Evolutionary conservation across 2,329 filamentous ascomycete genomes (phyloP).

Genomic region (Fusarium caatingaense): DNA sequence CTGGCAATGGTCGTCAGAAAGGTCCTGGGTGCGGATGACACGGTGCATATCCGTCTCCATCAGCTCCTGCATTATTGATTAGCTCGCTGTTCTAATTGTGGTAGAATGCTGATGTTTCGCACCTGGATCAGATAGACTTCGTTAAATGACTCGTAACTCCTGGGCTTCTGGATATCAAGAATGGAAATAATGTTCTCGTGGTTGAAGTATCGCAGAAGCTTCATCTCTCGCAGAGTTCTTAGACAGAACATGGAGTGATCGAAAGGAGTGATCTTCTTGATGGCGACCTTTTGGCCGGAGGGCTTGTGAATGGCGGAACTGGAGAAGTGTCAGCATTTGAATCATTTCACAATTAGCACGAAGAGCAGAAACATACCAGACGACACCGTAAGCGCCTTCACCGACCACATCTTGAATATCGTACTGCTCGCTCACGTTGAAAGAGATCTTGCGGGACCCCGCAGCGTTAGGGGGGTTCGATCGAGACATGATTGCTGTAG

Average conservation of each 20-base stretch:
- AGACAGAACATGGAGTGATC: constrained; percentile 99
- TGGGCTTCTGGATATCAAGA: constrained; percentile 97
- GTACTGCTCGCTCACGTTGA: constrained; percentile 99
- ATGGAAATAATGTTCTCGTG: constrained; percentile 99
- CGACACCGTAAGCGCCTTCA: constrained; percentile 97
- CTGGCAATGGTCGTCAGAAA: constrained; percentile 99
- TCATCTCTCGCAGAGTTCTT: constrained; percentile 97
- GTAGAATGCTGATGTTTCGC: constrained; percentile 45
- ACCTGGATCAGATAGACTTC: constrained; percentile 99
- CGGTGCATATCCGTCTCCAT: constrained; percentile 99
- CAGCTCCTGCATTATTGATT: constrained; percentile 72
- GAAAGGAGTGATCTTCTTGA: constrained; percentile 99
- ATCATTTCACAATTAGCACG: neutral
- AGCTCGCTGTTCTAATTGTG: constrained; percentile 14
- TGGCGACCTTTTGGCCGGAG: constrained; percentile 97
- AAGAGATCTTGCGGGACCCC: constrained; percentile 92
- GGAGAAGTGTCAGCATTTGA: constrained; percentile 17
- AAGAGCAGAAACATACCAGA: constrained; percentile 76
- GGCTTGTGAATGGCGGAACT: constrained; percentile 98
- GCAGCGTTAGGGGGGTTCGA: constrained; percentile 66
- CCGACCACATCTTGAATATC: constrained; percentile 99
- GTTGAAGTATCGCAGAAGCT: constrained; percentile 98
- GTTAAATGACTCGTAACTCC: constrained; percentile 94
- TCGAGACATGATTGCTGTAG: constrained; percentile 60
- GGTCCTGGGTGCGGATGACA: constrained; percentile 97